Evolutionary conservation across 371 early-diverging fungal genomes (phyloP), one percentile per base, ranked within the genome.

Genomic region (Mucor ambiguus): DNA sequence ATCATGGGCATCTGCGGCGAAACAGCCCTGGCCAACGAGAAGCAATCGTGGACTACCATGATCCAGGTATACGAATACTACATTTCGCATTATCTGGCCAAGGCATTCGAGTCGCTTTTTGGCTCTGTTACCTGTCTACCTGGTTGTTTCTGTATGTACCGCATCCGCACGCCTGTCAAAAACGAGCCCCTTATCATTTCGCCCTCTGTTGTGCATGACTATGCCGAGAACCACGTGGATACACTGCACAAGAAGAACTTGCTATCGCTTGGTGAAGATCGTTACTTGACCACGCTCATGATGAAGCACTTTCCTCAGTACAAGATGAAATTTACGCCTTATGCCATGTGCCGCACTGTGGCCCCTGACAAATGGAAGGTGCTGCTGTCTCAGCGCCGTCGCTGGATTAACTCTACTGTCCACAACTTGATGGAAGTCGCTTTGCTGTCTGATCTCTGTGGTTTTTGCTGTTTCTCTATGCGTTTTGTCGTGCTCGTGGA

Each of bases 31-130:
- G 89, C 91, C 14, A 96, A 97, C 76, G 92, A 95, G 71, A 89
- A 92, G 66, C 86, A 88, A 60, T 89, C 94, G 5, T 95, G 93
- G 93, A 94, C 94, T 28, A 97, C 99, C 0, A 97, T 97, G 95
- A 96, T 98, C 74, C 99, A 99, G 76, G 98, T 99, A 18, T 97
- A 95, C 77, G 96, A 96, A 76, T 97, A 99, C 87, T 99, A 95
- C 78, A 99, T 98, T 64, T 96, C 98, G 20, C 99, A 99, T 85
- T 96, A 98, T 66, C 75, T 98, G 65, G 87, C 95, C 43, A 98
- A 98, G 84, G 95, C 99, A 1, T 99, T 99, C 78, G 99, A 99
- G 81, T 96, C 96, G 16, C 87, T 99, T 44, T 99, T 99, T 82
- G 99, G 99, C 4, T 87, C 93, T 29, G 97, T 96, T 32, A 95